Percentiles rank a stretch among this genome's conserved stretches.
Conservation (phyloP, 352 stramenopile species). For the Pelagophyceae sp. region DNA sequence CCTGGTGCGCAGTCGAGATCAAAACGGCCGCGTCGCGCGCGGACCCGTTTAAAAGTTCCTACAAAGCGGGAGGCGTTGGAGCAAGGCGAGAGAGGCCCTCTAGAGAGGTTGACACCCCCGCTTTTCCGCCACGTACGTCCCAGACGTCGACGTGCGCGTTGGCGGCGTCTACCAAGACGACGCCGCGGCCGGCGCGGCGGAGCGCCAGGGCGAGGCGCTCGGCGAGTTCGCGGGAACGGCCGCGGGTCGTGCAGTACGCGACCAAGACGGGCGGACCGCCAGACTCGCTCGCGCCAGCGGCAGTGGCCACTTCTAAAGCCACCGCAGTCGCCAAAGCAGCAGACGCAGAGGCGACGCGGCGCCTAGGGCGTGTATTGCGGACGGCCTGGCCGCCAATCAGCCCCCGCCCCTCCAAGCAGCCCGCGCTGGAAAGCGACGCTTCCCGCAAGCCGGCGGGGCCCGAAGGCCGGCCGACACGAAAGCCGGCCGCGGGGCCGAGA, state of each 20-base stretch:
- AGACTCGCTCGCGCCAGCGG: no score
- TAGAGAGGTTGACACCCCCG: neutral
- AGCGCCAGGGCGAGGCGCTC: neutral
- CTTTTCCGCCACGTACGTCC: neutral
- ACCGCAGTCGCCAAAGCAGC: no score
- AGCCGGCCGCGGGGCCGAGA: no score
- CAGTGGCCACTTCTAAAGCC: no score
- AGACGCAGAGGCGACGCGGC: no score
- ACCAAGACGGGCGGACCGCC: slow-evolving; percentile 9
- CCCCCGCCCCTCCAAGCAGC: no score
- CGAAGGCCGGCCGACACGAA: no score
- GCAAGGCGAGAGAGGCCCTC: neutral
- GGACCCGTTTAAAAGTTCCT: neutral
- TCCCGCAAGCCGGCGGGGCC: no score
- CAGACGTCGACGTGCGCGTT: neutral
- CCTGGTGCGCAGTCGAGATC: neutral
- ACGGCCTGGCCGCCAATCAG: no score
- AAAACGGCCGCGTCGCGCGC: neutral
- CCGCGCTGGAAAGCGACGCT: no score
- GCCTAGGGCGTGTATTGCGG: no score
- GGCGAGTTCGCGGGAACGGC: neutral
- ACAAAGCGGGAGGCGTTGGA: neutral
- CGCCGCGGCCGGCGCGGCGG: neutral
- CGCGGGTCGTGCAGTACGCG: neutral
- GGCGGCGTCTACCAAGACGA: neutral